These are phyloP conservation scores for Fusarium sp. DNA, from an alignment of 2,329 filamentous ascomycete genomes.

Conservation along the genomic window DNA sequence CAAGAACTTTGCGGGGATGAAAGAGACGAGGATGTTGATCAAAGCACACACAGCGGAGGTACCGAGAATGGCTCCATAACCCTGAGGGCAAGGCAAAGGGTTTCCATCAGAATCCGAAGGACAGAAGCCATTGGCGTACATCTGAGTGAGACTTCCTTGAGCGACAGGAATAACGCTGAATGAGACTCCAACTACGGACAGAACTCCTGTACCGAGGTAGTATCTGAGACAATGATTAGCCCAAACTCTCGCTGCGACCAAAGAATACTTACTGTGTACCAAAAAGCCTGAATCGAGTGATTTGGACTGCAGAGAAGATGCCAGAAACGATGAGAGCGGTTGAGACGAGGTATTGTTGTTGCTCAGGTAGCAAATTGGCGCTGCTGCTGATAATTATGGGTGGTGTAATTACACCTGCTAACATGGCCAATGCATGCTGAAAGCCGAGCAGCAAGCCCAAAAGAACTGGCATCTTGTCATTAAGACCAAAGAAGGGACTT, in stretches of 20 bases:
- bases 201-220: conserved; percentile 79
- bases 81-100: conserved; percentile 77
- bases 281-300: conserved; percentile 77
- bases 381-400: conserved; percentile 75
- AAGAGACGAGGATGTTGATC: conserved; percentile 78
- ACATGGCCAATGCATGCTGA: conserved; percentile 82
- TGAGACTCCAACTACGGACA: conserved; percentile 76
- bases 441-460: conserved; percentile 79
- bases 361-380: conserved; percentile 67
- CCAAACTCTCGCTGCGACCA: not conserved
- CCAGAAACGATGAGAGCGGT: conserved; percentile 82
- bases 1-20: conserved; percentile 74
- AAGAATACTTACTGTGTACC: conserved; percentile 61
- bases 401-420: conserved; percentile 79
- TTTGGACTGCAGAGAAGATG: conserved; percentile 78
- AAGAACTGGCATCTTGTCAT: conserved; percentile 79
- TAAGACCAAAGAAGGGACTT: conserved; percentile 84
- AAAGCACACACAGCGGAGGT: conserved; percentile 72
- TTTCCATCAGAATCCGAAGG: conserved; percentile 67
- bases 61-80: conserved; percentile 77
- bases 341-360: conserved; percentile 81
- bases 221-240: conserved; percentile 59
- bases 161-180: conserved; percentile 53
- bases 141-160: conserved; percentile 75
- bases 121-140: conserved; percentile 79